These are phyloP conservation scores for Hydrangea macrophylla DNA, from an alignment of 148 eudicot genomes.

Conservation along the genomic window DNA sequence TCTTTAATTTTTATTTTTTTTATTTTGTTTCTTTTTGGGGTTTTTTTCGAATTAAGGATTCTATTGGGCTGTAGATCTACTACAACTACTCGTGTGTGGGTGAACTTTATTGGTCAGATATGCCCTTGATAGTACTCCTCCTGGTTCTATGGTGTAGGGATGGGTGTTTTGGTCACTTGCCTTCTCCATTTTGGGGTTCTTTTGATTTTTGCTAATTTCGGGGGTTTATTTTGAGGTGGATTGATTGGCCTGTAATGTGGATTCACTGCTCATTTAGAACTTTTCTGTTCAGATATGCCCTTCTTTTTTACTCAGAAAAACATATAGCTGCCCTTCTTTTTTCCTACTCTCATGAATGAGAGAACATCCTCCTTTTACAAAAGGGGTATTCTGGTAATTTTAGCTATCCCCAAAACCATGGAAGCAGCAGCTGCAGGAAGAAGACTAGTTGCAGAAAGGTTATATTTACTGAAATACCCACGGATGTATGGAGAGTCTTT, in stretches of 20 bases:
- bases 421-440: neutral
- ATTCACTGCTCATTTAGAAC: neutral
- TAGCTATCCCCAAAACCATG: neutral
- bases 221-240: neutral
- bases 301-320: neutral
- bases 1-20: constrained; percentile 4
- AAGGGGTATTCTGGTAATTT: neutral
- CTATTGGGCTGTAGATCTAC: neutral
- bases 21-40: constrained; percentile 6
- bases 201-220: neutral
- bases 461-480: neutral
- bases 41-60: neutral
- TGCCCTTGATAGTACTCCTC: constrained; percentile 1
- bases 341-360: neutral
- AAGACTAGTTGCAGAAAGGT: neutral
- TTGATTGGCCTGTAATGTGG: neutral
- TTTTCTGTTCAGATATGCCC: neutral
- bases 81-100: neutral
- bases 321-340: neutral
- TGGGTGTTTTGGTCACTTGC: constrained; percentile 1
- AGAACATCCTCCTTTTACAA: neutral
- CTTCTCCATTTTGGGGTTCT: neutral
- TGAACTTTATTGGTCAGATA: constrained; percentile 1
- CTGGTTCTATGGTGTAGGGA: neutral
- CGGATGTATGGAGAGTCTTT: neutral